Percentiles rank a stretch among this genome's conserved stretches.
phyloP scores from a whole-genome alignment of 179 eudicot genomes.

The Patellifolia procumbens region DNA sequence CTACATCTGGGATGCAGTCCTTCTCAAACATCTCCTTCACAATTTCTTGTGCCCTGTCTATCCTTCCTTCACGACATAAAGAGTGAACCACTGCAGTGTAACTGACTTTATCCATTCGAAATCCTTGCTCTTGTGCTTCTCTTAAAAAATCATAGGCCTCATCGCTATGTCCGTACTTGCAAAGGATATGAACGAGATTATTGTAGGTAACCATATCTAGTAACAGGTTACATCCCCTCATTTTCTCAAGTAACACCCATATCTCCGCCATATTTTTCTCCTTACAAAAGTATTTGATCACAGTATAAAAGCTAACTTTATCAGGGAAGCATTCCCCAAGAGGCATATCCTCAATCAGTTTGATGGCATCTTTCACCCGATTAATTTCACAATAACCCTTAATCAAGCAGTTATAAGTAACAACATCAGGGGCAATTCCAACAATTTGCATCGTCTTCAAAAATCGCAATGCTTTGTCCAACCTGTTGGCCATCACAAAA shows the following conservation, averaged over 20 bases:
- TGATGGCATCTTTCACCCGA: constrained; percentile 54
- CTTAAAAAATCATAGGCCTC: constrained; percentile 56
- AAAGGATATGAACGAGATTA: constrained; percentile 69
- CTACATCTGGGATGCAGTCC: constrained; percentile 73
- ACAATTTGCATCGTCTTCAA: constrained; percentile 62
- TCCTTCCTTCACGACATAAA: constrained; percentile 53
- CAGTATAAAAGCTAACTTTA: constrained; percentile 85
- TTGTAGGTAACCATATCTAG: constrained; percentile 82
- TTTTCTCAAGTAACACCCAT: constrained; percentile 57
- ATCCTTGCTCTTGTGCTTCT: constrained; percentile 73
- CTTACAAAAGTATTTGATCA: constrained; percentile 64
- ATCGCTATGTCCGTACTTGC: constrained; percentile 63
- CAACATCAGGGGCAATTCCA: constrained; percentile 65
- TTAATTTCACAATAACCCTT: constrained; percentile 71
- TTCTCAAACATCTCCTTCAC: constrained; percentile 66
- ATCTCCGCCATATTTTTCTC: constrained; percentile 60
- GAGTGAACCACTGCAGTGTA: constrained; percentile 71
- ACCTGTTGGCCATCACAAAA: constrained; percentile 55
- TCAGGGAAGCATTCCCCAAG: constrained; percentile 64
- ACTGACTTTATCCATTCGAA: constrained; percentile 61
- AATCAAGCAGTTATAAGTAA: constrained; percentile 75
- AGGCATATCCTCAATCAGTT: constrained; percentile 64
- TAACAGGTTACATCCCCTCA: constrained; percentile 51
- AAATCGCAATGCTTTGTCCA: constrained; percentile 71
- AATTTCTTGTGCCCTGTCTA: constrained; percentile 62